phyloP scores from a whole-genome alignment of 2,329 filamentous ascomycete species.

The Simplicillium sp. region DNA sequence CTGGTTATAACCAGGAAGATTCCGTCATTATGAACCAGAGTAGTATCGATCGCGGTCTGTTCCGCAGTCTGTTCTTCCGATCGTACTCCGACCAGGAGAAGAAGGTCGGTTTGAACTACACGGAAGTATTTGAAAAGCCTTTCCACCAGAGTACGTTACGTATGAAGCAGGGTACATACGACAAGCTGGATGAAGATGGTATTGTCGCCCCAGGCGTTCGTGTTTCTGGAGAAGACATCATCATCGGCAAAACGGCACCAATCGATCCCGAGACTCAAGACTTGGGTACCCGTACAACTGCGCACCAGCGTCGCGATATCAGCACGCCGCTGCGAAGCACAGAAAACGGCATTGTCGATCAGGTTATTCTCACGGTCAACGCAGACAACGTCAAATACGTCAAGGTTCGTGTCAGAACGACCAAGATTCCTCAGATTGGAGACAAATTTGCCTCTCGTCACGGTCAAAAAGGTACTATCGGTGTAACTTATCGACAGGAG shows the following conservation, averaged over 20 bases:
- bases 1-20: constrained; percentile 99
- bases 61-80: constrained; percentile 96
- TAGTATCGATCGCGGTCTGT: constrained; percentile 93
- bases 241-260: constrained; percentile 96
- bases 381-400: constrained; percentile 91
- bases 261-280: constrained; percentile 90
- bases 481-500: constrained; percentile 94
- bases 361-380: constrained; percentile 89
- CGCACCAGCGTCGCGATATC: constrained; percentile 89
- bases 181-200: constrained; percentile 95
- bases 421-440: constrained; percentile 96
- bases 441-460: constrained; percentile 99
- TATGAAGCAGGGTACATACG: constrained; percentile 90
- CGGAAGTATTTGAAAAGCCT: constrained; percentile 94
- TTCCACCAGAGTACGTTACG: constrained; percentile 79
- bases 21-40: constrained; percentile 99
- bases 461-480: constrained; percentile 98
- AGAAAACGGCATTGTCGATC: constrained; percentile 92
- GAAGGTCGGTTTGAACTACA: constrained; percentile 83
- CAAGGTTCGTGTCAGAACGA: constrained; percentile 94
- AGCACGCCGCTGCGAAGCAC: constrained; percentile 92
- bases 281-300: constrained; percentile 79
- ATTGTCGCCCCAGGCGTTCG: constrained; percentile 89
- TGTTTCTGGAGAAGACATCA: constrained; percentile 95
- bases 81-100: constrained; percentile 97